Base-by-base conservation (phyloP, 345 rosid genomes). In the Sisymbrium altissimum region DNA sequence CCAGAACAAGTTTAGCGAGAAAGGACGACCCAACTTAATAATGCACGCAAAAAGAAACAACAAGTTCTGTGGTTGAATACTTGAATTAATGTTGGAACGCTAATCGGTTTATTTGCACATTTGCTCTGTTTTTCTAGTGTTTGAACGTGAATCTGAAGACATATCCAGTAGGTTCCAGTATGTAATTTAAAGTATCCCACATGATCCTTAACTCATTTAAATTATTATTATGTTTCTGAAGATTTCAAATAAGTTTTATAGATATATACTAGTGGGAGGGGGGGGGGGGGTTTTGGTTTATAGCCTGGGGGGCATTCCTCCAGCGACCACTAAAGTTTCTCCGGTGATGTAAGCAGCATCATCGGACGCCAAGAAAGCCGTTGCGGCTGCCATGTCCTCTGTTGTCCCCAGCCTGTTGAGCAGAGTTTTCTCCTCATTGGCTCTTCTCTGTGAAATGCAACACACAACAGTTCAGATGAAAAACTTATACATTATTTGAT, bases 291-390 rank as follows among this genome's bases (percentile, higher is more conserved):
- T 2, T 25, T 49, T 62, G 58, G 10, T 60, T 77, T 81, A 92
- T 18, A 92, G 88, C 77, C 96, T 83, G 12, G 96, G 85, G 7
- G 93, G 87, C 78, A 83, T 81, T 38, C 94, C 94, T 54, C 97
- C 94, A 0, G 90, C 93, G 14, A 92, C 94, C 13, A 88, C 92
- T 41, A 92, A 52, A 59, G 86, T 88, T 79, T 89, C 96, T 58
- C 92, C 92, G 0, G 97, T 92, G 53, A 89, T 79, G 71, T 85
- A 89, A 30, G 83, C 80, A 67, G 94, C 86, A 53, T 89, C 94
- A 39, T 89, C 88, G 3, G 92, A 92, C 44, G 92, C 96, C 74
- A 86, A 84, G 81, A 89, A 89, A 70, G 94, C 96, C 0, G 83
- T 67, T 0, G 88, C 92, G 5, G 89, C 81, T 25, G 86, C 97